Evolutionary conservation across 176 grass and related monocot genomes (phyloP), one percentile per base, ranked within the genome.

Genomic region (Carex cristatella): DNA sequence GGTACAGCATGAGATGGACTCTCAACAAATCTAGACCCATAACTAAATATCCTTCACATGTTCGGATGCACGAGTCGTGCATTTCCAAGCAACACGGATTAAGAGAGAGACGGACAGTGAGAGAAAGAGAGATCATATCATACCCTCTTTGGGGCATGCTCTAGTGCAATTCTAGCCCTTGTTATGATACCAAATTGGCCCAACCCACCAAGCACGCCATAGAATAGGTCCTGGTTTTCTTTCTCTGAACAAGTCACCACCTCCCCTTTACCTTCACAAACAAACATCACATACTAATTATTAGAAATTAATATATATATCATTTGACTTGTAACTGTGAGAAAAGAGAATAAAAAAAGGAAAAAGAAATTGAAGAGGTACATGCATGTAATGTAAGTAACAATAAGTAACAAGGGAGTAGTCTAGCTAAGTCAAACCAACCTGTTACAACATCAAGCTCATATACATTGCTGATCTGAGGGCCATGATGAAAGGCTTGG

Each of bases 111-210:
- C 54, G 9, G 83, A 16, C 30, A 86, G 79, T 68, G 87, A 69
- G 77, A 40, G 38, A 40, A 46, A 46, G 7, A 72, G 54, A 66
- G 54, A 62, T 72, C 23, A 16, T 54, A 64, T 79, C 55, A 77
- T 80, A 97, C 96, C 93, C 90, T 90, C 11, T 85, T 80, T 65
- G 96, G 96, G 87, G 91, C 96, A 81, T 54, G 88, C 81, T 98
- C 96, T 54, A 95, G 91, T 87, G 96, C 96, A 86, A 98, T 92
- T 79, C 96, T 91, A 35, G 93, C 96, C 4, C 96, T 86, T 15
- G 96, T 95, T 83, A 98, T 98, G 86, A 95, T 92, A 61, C 96
- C 96, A 83, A 98, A 82, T 83, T 98, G 96, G 1, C 93, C 96
- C 11, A 98, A 86, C 4, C 96, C 96, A 74, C 96, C 96, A 2